Evolutionary conservation across 192 early-diverging fungal genomes (phyloP), one percentile per base, ranked within the genome.

Genomic region (Linnemannia zychae): DNA sequence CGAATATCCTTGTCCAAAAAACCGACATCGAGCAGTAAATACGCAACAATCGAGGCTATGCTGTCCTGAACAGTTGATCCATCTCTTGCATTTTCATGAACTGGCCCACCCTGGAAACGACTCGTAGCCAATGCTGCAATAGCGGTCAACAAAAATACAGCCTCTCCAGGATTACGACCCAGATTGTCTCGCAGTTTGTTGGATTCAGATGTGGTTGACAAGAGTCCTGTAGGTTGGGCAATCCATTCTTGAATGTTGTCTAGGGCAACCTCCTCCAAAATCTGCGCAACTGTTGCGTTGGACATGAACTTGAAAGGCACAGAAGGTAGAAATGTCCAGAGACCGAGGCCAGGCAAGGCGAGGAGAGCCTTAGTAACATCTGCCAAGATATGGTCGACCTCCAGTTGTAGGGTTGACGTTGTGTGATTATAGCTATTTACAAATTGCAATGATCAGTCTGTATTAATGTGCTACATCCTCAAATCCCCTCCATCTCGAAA

Each of bases 101-200:
- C 49, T 33, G 46, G 28, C 0, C 7, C 52, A 20, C 46, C 24
- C 31, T 50, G 46, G 48, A 38, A 80, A 47, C 86, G 52, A 28
- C 83, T 76, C 0, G 74, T 87, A 12, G 79, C 81, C 74, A 91
- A 86, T 44, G 78, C 78, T 11, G 88, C 67, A n/a, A 91, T 72
- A 34, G 89, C 87, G 4, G 76, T 81, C 12, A 91, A 47, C 48
- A 90, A 33, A 50, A 91, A 91, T 0, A 88, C 73, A 5, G 86
- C 87, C 63, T 89, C 88, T 9, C 75, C 82, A n/a, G 87, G 88
- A 28, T 89, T 86, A 2, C 67, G 68, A 22, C 83, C 74, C 17
- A 85, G 68, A 0, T 49, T 46, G 9, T 67, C 34, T 57, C 83
- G 68, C 47, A 85, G 48, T 46, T 68, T 79, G 67, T 67, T 79